Conservation (phyloP, 805 yeast species). For the Maudiozyma turicensis region DNA sequence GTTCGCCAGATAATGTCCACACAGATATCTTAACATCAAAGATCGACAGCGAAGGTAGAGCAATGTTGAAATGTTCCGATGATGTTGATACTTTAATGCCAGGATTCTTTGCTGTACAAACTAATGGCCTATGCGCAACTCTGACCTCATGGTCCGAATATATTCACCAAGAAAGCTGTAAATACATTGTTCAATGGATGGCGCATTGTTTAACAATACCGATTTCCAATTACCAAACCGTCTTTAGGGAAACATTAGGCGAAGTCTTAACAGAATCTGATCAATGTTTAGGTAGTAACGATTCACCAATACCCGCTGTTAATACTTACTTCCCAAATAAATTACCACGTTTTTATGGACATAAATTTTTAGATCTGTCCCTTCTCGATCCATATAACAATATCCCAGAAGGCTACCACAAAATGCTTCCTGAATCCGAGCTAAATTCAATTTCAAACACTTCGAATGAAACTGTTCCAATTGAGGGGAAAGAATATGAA, state of each 20-base stretch:
- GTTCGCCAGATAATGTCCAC: conserved; percentile 28
- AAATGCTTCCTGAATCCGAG: conserved; percentile 13
- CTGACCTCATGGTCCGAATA: conserved; percentile 43
- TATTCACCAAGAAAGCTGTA: conserved; percentile 38
- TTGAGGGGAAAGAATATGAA: conserved; percentile 11
- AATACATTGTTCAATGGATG: conserved; percentile 44
- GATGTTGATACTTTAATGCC: conserved; percentile 23
- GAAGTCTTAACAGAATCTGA: conserved; percentile 32
- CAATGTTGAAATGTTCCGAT: conserved; percentile 33
- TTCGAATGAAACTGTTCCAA: conserved; percentile 11
- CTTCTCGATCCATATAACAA: conserved; percentile 28
- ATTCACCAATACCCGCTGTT: conserved; percentile 20
- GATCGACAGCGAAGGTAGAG: conserved; percentile 43
- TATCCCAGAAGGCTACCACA: conserved; percentile 30
- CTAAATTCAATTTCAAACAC: conserved; percentile 25
- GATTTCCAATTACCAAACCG: conserved; percentile 30
- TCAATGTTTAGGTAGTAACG: conserved; percentile 7
- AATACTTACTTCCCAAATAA: conserved; percentile 17
- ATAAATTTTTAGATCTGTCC: conserved; percentile 22
- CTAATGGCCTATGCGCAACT: conserved; percentile 46
- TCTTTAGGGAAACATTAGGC: conserved; percentile 35
- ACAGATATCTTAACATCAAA: conserved; percentile 31
- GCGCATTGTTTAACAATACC: conserved; percentile 32
- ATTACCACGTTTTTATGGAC: conserved; percentile 10
- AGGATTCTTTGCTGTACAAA: conserved; percentile 33